Conservation (phyloP, 1,139 yeast genomes). For the Meyerozyma carpophila region DNA sequence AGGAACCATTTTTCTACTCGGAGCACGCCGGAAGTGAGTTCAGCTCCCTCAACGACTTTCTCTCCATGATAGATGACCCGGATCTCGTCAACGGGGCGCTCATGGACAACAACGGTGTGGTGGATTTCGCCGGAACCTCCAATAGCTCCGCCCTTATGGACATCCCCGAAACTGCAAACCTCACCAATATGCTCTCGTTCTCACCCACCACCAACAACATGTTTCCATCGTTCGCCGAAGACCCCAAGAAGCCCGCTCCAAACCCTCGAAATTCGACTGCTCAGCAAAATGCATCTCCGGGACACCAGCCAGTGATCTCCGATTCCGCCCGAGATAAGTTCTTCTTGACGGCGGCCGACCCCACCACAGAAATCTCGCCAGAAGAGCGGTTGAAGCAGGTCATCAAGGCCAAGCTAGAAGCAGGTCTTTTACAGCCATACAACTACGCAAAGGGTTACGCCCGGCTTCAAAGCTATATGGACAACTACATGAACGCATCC, state of each 20-base stretch:
- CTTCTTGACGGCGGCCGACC: constrained; percentile 95
- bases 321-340: constrained; percentile 90
- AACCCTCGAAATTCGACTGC: background rate
- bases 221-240: constrained; percentile 12
- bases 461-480: constrained; percentile 85
- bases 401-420: constrained; percentile 92
- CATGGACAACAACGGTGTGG: constrained; percentile 30
- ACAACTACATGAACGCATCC: constrained; percentile 80
- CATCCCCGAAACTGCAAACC: constrained; percentile 1
- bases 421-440: constrained; percentile 89
- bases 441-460: constrained; percentile 95
- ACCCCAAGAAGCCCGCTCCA: background rate
- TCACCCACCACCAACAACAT: constrained; percentile 21
- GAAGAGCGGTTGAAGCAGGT: constrained; percentile 92
- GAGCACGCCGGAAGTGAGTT: constrained; percentile 95
- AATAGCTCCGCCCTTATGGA: constrained; percentile 1
- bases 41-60: constrained; percentile 81
- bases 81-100: constrained; percentile 50
- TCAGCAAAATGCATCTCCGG: constrained; percentile 3
- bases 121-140: constrained; percentile 12
- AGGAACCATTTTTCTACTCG: constrained; percentile 75
- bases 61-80: constrained; percentile 88
- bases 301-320: constrained; percentile 48
- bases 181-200: constrained; percentile 16
- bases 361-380: constrained; percentile 90